Conservation (phyloP, 1,284 basidiomycete species). For the Cryptococcus wingfieldii region DNA sequence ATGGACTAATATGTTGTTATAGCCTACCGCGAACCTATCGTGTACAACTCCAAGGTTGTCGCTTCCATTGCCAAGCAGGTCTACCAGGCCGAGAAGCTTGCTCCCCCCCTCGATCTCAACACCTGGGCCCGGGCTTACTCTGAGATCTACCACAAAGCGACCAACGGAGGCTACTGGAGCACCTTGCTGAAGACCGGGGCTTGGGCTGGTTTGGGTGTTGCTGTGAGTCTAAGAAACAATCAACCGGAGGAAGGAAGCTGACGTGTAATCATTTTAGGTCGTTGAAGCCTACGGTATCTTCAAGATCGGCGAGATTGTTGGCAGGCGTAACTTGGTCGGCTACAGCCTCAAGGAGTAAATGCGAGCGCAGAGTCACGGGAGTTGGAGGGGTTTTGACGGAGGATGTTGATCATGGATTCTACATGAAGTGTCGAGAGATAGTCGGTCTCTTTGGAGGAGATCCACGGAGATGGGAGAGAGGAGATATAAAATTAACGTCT, state of each 20-base stretch:
- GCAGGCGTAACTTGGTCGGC: constrained; percentile 75
- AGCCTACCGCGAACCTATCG: constrained; percentile 78
- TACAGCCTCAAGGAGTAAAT: constrained; percentile 58
- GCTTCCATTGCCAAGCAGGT: constrained; percentile 84
- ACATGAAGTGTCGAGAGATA: neutral
- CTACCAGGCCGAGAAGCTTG: constrained; percentile 80
- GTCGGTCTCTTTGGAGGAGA: neutral
- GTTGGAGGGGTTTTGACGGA: neutral
- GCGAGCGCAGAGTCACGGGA: neutral
- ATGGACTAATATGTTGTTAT: constrained; percentile 2
- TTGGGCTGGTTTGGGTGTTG: constrained; percentile 72
- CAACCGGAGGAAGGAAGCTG: neutral
- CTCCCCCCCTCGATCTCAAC: constrained; percentile 67
- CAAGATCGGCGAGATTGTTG: constrained; percentile 86
- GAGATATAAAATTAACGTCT: neutral
- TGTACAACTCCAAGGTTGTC: constrained; percentile 79
- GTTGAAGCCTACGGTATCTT: constrained; percentile 57
- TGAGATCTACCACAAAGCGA: constrained; percentile 65
- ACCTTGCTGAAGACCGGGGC: constrained; percentile 67
- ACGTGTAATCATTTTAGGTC: constrained; percentile 36
- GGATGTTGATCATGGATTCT: neutral
- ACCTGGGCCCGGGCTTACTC: constrained; percentile 67
- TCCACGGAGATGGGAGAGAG: constrained; percentile 1
- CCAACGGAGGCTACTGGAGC: constrained; percentile 66
- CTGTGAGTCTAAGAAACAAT: constrained; percentile 61